Evolutionary conservation across 139 green algal genomes (phyloP), one percentile per base, ranked within the genome.

Genomic region (Coelastrella sp.): DNA sequence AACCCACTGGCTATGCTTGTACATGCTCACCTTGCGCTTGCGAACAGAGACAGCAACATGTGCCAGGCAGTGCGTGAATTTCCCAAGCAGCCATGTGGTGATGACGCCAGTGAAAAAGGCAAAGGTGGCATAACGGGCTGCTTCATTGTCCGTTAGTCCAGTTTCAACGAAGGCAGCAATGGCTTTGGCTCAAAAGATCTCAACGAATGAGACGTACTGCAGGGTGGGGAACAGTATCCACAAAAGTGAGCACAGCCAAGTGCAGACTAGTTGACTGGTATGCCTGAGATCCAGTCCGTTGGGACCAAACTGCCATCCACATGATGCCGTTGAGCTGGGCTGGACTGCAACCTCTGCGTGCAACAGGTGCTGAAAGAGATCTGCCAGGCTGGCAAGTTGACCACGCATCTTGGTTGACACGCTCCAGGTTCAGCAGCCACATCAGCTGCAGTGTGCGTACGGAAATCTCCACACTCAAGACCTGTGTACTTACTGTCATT

Each of bases 91-190:
- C 53, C 81, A 86, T 11, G 89, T 91, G 25, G 87, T 53, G 1
- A 90, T 25, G 63, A 94, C 90, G 37, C 92, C 92, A 59, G 84
- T 88, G 67, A 96, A 96, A 84, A 96, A 95, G 50, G 67, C 87
- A n/a, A 94, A 80, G 7, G 88, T 95, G 57, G 92, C 71, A 48
- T 91, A 93, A 45, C 88, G 89, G 25, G 75, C 86, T 37, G 90
- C 83, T 60, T 92, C 75, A 21, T 83, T 79, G 9, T 77, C 48
- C 7, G 45, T 35, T 27, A 77, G 71, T n/a, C 84, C 64, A 7
- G 81, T 88, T 3, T 91, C 87, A 32, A 79, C 40, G 57, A 96
- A 94, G 13, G 72, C 86, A 15, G 67, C 43, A 19, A 94, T 41
- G 0, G 89, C 86, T 78, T 95, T 95, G 23, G 40, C 71, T 62